Percentiles rank a stretch among this genome's conserved stretches.
phyloP scores from a whole-genome alignment of 257 asterid species.

The Fraxinus americana region DNA sequence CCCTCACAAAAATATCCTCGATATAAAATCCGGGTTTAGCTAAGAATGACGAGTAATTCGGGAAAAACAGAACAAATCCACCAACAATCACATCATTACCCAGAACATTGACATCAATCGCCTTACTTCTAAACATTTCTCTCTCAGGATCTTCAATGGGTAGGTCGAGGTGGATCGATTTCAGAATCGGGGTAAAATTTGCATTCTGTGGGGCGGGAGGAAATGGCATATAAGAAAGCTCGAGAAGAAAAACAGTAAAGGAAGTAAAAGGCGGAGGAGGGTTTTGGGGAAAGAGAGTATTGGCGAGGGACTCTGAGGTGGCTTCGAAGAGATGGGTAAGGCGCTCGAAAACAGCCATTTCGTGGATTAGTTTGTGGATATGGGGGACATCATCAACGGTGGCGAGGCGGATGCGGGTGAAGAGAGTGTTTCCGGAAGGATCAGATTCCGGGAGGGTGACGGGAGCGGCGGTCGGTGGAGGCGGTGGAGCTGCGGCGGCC shows the following conservation, averaged over 20 bases:
- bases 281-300: constrained; percentile 40
- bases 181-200: constrained; percentile 30
- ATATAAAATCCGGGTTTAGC: constrained; percentile 87
- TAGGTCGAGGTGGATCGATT: constrained; percentile 52
- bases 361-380: constrained; percentile 49
- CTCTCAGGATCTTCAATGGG: constrained; percentile 65
- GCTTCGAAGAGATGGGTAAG: constrained; percentile 44
- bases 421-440: constrained; percentile 29
- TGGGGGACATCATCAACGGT: constrained; percentile 41
- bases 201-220: constrained; percentile 7
- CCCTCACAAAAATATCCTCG: constrained; percentile 86
- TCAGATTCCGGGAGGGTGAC: constrained; percentile 17
- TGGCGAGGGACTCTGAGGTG: constrained; percentile 42
- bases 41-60: constrained; percentile 76
- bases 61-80: constrained; percentile 79
- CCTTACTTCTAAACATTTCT: constrained; percentile 47
- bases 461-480: constrained; percentile 36
- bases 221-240: constrained; percentile 42
- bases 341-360: constrained; percentile 52
- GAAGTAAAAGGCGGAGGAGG: constrained; percentile 42
- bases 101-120: constrained; percentile 17
- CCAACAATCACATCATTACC: constrained; percentile 44
- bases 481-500: constrained; percentile 59
- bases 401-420: constrained; percentile 48
- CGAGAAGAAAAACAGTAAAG: constrained; percentile 52